phyloP scores from a whole-genome alignment of 495 filamentous ascomycete species.

The Hypomontagnella monticulosa region DNA sequence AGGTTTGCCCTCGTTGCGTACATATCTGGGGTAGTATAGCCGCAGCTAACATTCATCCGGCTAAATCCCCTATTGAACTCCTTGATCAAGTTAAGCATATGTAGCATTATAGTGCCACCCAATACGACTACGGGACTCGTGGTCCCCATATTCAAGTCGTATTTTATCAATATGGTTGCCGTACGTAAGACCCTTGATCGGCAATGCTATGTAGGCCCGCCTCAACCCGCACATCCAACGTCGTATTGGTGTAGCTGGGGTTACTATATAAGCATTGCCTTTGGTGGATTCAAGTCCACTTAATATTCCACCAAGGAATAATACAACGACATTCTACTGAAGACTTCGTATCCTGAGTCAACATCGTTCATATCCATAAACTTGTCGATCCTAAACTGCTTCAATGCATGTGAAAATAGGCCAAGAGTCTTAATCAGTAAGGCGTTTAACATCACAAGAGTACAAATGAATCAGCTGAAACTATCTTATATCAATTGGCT shows the following conservation, averaged over 20 bases:
- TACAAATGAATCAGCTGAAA: too few species aligned
- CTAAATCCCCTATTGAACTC: slow-evolving; percentile 17
- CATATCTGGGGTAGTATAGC: slow-evolving; percentile 12
- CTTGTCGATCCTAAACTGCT: too few species aligned
- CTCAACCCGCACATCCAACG: slow-evolving; percentile 3
- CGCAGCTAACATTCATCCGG: slow-evolving; percentile 19
- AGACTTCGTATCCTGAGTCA: too few species aligned
- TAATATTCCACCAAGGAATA: too few species aligned
- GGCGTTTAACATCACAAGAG: too few species aligned
- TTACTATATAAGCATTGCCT: neutral
- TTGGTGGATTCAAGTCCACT: neutral
- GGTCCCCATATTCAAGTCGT: neutral
- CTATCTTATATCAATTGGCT: too few species aligned
- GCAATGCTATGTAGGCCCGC: neutral
- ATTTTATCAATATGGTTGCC: neutral
- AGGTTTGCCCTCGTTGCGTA: neutral
- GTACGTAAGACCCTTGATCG: slow-evolving; percentile 9
- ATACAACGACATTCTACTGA: too few species aligned
- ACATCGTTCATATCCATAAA: too few species aligned
- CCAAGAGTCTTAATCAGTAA: too few species aligned
- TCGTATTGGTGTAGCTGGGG: slow-evolving; percentile 26
- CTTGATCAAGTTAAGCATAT: neutral
- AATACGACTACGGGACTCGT: neutral
- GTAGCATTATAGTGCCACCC: neutral
- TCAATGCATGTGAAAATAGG: too few species aligned